Conservation (phyloP, 805 yeast species). For the Candida nitratophila region DNA sequence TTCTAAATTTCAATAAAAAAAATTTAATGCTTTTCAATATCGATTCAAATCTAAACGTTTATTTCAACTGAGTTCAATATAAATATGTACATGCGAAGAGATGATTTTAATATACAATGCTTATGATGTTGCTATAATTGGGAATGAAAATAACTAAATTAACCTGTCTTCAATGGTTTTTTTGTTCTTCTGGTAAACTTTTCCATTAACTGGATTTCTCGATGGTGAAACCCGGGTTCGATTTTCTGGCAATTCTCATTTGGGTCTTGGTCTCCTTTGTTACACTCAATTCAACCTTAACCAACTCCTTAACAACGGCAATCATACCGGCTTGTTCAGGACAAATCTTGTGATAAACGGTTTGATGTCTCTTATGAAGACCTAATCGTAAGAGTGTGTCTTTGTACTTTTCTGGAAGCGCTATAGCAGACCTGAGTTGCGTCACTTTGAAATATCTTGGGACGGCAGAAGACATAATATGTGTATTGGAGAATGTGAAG, state of each 20-base stretch:
- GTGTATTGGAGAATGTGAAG: not conserved
- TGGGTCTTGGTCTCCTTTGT: slow-evolving; percentile 42
- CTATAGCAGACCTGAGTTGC: slow-evolving; percentile 77
- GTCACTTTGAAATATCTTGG: slow-evolving; percentile 54
- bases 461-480: not conserved
- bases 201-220: slow-evolving; percentile 19
- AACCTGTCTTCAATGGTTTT: no score
- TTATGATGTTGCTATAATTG: not conserved
- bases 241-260: slow-evolving; percentile 48
- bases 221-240: slow-evolving; percentile 57
- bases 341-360: slow-evolving; percentile 63
- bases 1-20: no score
- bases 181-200: no score
- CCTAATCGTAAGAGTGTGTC: slow-evolving; percentile 69
- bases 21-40: no score
- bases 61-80: not conserved
- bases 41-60: not conserved
- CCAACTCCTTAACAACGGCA: slow-evolving; percentile 77
- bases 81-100: not conserved
- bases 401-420: slow-evolving; percentile 64
- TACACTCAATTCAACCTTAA: slow-evolving; percentile 69
- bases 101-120: not conserved
- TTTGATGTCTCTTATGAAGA: slow-evolving; percentile 62
- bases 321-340: slow-evolving; percentile 84
- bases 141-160: no score